Conservation (phyloP, 257 asterid species). For the Solanum bukasovii region DNA sequence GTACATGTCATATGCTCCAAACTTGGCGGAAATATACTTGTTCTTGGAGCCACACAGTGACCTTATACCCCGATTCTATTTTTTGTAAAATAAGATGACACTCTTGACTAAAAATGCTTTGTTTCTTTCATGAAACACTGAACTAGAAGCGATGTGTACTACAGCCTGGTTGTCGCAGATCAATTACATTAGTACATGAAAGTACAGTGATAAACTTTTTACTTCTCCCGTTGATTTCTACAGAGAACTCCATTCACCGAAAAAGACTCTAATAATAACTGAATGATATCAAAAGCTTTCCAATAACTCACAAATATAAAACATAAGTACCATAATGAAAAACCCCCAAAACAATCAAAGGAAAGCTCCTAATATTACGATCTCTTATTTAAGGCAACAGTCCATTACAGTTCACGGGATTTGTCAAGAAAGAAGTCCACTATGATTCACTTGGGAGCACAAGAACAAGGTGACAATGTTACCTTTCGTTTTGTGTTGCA, state of each 20-base stretch:
- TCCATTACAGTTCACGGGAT: not conserved
- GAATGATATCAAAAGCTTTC: not conserved
- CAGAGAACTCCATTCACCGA: not conserved
- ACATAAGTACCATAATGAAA: not conserved
- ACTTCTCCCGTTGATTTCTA: not conserved
- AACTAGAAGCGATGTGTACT: not conserved
- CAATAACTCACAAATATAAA: not conserved
- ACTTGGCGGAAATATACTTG: not conserved
- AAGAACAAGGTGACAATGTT: conserved; percentile 2
- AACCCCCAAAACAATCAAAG: not conserved
- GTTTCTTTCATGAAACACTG: not conserved
- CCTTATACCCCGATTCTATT: not conserved
- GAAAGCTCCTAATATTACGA: not conserved
- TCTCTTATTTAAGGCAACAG: not conserved
- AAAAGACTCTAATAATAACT: not conserved
- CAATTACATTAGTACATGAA: not conserved
- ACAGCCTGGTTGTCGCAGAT: not conserved
- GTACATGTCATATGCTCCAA: not conserved
- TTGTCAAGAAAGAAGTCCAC: not conserved
- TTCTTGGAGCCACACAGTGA: not conserved
- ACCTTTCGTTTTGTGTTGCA: conserved; percentile 97
- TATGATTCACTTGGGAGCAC: not conserved
- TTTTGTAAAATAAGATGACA: not conserved
- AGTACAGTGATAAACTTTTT: not conserved
- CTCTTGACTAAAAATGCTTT: not conserved